These are phyloP conservation scores for Hibiscus tridactylites DNA, from an alignment of 345 rosid species.

Conservation along the genomic window DNA sequence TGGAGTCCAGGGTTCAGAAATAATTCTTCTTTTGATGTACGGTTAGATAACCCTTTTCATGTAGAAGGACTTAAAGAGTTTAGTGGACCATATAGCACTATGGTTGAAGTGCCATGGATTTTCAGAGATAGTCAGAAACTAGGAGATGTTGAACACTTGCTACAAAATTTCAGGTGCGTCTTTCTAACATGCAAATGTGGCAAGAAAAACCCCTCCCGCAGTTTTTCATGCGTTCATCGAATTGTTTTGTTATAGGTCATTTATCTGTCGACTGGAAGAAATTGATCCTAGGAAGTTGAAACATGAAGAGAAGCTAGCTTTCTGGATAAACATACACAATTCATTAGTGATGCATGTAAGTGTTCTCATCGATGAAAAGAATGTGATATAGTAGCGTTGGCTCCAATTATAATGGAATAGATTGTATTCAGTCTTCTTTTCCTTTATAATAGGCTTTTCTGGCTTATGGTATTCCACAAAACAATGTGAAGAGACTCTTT, in stretches of 20 bases:
- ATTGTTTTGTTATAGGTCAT: background rate
- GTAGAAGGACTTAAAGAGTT: background rate
- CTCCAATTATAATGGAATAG: background rate
- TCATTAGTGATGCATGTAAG: background rate
- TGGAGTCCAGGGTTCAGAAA: background rate
- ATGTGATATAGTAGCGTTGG: background rate
- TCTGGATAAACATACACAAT: background rate
- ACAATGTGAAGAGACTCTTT: background rate
- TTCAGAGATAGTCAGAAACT: background rate
- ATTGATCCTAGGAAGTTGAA: background rate
- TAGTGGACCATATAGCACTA: background rate
- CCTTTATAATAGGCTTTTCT: background rate
- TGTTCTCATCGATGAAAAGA: background rate
- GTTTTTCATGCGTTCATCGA: background rate
- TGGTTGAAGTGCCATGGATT: background rate
- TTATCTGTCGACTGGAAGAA: background rate
- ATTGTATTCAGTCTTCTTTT: background rate
- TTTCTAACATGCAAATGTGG: background rate
- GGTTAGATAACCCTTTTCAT: background rate
- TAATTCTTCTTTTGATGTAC: background rate
- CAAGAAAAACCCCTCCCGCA: background rate
- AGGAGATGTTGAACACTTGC: background rate
- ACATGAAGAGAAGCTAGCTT: background rate
- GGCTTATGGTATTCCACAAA: background rate
- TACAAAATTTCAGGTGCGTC: background rate